A percentile compares a stretch with the other conserved stretches of the same genome.
These are phyloP conservation scores for Parathielavia hyrcaniae DNA, from an alignment of 495 filamentous ascomycete genomes.

Conservation along the genomic window DNA sequence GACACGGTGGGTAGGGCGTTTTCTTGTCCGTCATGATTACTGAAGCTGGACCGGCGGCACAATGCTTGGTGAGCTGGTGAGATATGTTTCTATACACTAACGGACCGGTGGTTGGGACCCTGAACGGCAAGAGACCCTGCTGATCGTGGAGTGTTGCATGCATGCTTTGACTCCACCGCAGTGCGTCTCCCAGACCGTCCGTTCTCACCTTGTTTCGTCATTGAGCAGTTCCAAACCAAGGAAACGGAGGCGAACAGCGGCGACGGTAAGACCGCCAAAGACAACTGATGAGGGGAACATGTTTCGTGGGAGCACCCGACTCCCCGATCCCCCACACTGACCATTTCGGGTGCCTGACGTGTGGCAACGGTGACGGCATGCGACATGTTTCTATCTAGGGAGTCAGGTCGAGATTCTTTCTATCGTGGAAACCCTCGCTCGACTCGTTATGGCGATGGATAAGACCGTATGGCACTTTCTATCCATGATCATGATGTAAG, in stretches of 20 bases:
- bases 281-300: neutral
- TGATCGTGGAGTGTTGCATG: conserved; percentile 23
- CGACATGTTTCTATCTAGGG: no score
- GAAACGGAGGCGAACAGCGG: conserved; percentile 16
- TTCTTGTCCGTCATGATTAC: neutral
- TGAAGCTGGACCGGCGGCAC: neutral
- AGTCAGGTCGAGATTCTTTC: no score
- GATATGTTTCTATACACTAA: no score
- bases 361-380: neutral
- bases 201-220: neutral
- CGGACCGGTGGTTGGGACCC: conserved; percentile 1
- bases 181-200: neutral
- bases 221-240: neutral
- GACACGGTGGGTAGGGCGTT: neutral
- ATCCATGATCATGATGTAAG: conserved; percentile 30
- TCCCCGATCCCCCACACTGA: neutral
- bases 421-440: no score
- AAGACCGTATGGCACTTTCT: conserved; percentile 5
- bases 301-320: neutral
- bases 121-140: conserved; percentile 38
- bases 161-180: no score
- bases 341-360: no score
- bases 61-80: neutral
- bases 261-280: neutral
- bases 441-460: no score